Base-by-base conservation (phyloP, 179 eudicot genomes). In the Vitellaria paradoxa region DNA sequence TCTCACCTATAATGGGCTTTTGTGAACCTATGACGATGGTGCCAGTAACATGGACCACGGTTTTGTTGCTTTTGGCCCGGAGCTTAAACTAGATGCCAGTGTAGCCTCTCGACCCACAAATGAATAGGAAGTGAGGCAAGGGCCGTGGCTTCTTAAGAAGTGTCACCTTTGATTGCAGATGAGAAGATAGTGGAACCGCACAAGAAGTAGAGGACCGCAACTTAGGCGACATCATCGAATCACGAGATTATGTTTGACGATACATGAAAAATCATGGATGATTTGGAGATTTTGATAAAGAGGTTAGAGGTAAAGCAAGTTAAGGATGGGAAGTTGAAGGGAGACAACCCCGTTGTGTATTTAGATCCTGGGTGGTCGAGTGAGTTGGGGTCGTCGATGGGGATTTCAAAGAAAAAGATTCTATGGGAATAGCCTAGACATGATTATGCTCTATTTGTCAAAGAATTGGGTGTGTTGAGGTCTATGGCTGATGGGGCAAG, bases 1-100 rank as follows among this genome's bases (percentile, higher is more conserved):
- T 13, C 89, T 96, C 72, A 91, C 96, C 7, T 85, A 77, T 47
- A 92, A 93, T 26, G 98, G 99, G 6, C 84, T 95, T 6, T 70
- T 95, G 45, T 87, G 99, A 3, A 95, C 99, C 9, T 95, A 95
- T 75, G 98, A 93, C 62, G 98, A 95, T 62, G 98, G 99, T 1
- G 99, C 98, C 3, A 97, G 98, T 7, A 97, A 96, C 76, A 98
- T 96, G n/a, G 99, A 96, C 68, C 92, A 98, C 2, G 99, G 93
- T 76, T 96, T 93, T 60, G 96, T 90, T 5, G 98, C 99, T 53
- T 82, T 96, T 6, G 91, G 85, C 49, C 66, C 53, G 2, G 74
- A 53, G 3, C 7, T 89, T 1, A 78, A 67, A 47, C 65, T 78
- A 0, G 84, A 75, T 4, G 72, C 8, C 5, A 84, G 59, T 0